A percentile compares a stretch with the other conserved stretches of the same genome.
Evolutionary conservation across 2,329 filamentous ascomycete species (phyloP).

Genomic region (Xylaria sp.): DNA sequence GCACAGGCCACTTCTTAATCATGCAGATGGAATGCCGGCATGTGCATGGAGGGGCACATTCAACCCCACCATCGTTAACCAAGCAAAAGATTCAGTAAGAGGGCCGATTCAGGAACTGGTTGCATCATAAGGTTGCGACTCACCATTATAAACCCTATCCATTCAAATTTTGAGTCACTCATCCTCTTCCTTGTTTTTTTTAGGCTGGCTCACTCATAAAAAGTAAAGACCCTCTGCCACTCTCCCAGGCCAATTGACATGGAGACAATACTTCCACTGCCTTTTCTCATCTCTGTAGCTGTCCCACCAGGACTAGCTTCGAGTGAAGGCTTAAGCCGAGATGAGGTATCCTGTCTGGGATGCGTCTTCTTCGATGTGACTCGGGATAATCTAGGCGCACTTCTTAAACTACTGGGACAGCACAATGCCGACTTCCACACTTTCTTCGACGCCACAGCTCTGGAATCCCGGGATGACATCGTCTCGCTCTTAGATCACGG

Average conservation of each 20-base stretch:
- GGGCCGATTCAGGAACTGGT: constrained; percentile 40
- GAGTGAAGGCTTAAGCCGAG: constrained; percentile 63
- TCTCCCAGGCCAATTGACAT: constrained; percentile 51
- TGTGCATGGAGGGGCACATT: constrained; percentile 38
- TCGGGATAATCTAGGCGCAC: constrained; percentile 53
- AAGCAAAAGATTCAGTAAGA: constrained; percentile 31
- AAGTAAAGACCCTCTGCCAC: background rate
- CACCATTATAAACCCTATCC: constrained; percentile 12
- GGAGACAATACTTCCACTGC: constrained; percentile 72
- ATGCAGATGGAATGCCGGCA: background rate
- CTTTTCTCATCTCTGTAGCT: constrained; percentile 69
- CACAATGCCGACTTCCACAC: constrained; percentile 66
- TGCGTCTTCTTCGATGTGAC: constrained; percentile 67
- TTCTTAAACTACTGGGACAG: constrained; percentile 59
- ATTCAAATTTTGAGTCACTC: constrained; percentile 18
- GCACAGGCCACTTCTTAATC: constrained; percentile 11
- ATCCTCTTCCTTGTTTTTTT: background rate
- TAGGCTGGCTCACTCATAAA: background rate
- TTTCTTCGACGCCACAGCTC: constrained; percentile 79
- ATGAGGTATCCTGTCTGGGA: constrained; percentile 69
- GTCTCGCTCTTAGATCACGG: constrained; percentile 85
- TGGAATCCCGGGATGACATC: constrained; percentile 77
- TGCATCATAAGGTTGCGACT: constrained; percentile 31
- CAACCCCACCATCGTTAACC: constrained; percentile 44
- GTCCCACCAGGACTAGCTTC: constrained; percentile 60